Evolutionary conservation across 176 grass and related monocot genomes (phyloP), one percentile per base, ranked within the genome.

Genomic region (Ensete ventricosum): DNA sequence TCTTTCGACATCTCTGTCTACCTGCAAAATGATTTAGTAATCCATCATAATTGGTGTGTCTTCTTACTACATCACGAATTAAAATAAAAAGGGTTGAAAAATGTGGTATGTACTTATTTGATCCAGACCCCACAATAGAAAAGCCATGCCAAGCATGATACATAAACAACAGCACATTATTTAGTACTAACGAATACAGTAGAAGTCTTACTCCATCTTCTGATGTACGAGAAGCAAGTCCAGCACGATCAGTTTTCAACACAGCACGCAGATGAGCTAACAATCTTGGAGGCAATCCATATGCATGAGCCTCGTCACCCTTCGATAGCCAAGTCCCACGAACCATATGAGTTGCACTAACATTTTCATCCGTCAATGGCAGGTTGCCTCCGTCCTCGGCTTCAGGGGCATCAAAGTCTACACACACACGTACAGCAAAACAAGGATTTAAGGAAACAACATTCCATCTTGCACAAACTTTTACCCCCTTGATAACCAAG

Each of bases 321-420:
- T 82, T 85, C 52, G 85, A 93, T n/a, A 90, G 26, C 90, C 90
- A 93, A 83, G 90, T 87, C 58, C 90, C 88, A 52, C 94, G 84
- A 54, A 98, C 86, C 94, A 93, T 98, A 77, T 91, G 90, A 74
- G 51, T 59, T 3, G 53, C 78, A 78, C 76, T 83, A 69, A 76
- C 86, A 49, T 55, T 80, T 72, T 53, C 73, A 48, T 53, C 55
- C 11, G 63, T 80, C 53, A 59, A 57, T 62, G 68, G 53, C 29
- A 77, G 34, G 26, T 64, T 55, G 13, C 80, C 77, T 55, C 76
- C 81, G 13, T 85, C 73, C 65, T 82, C 86, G 0, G 8, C n/a
- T 48, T 66, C 75, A 24, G 77, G 74, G 43, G 62, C 62, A 88
- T 93, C 90, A 79, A 98, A 85, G 85, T 98, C 94, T 98, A 77